phyloP scores from a whole-genome alignment of 345 rosid genomes.

The Bretschneidera sinensis region DNA sequence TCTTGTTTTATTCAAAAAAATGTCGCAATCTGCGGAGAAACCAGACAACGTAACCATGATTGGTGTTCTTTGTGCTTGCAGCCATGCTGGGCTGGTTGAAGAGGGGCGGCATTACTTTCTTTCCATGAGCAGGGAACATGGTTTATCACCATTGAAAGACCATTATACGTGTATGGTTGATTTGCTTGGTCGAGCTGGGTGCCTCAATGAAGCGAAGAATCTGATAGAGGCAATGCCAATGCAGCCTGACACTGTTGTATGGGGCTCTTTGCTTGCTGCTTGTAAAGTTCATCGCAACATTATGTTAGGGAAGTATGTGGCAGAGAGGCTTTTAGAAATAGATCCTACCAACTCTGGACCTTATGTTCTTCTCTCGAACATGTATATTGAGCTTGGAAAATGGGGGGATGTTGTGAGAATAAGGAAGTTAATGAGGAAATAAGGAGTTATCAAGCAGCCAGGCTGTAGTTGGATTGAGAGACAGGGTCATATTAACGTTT shows the following conservation, averaged over 20 bases:
- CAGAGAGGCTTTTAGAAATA: conserved; percentile 64
- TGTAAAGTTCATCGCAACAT: conserved; percentile 72
- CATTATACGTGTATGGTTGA: conserved; percentile 92
- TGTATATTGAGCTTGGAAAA: conserved; percentile 70
- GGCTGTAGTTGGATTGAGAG: conserved; percentile 87
- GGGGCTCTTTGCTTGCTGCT: conserved; percentile 90
- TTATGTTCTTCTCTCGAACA: conserved; percentile 86
- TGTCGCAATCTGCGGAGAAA: conserved; percentile 58
- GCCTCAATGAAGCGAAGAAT: conserved; percentile 64
- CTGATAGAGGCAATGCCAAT: conserved; percentile 73
- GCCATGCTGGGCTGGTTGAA: conserved; percentile 81
- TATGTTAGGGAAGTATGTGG: conserved; percentile 51
- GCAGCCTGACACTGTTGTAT: conserved; percentile 75
- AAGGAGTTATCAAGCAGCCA: conserved; percentile 70
- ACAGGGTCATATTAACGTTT: conserved; percentile 48
- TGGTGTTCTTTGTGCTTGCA: conserved; percentile 79
- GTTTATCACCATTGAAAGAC: conserved; percentile 56
- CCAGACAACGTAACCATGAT: conserved; percentile 92
- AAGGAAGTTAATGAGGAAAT: conserved; percentile 57
- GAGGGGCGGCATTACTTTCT: conserved; percentile 56
- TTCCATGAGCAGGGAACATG: conserved; percentile 49
- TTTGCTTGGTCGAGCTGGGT: conserved; percentile 80
- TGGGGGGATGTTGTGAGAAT: conserved; percentile 56
- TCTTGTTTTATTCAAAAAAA: conserved; percentile 52
- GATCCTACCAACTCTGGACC: conserved; percentile 70